phyloP scores from a whole-genome alignment of 805 yeast genomes.

The Spathaspora boniae region DNA sequence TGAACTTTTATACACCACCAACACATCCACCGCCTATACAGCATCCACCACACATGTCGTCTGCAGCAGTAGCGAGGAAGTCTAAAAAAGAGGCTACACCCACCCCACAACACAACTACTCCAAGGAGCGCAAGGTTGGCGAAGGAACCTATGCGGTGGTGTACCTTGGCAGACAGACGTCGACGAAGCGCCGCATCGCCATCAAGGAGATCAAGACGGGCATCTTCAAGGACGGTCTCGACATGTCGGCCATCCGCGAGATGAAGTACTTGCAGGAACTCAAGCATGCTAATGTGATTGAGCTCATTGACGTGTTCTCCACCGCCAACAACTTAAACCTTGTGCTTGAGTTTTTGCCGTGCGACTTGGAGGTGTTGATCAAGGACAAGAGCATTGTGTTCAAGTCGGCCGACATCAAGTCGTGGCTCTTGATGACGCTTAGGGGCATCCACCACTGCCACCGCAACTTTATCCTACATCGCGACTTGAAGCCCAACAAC shows the following conservation, averaged over 20 bases:
- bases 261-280: constrained; percentile 85
- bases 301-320: constrained; percentile 82
- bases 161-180: constrained; percentile 68
- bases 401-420: constrained; percentile 80
- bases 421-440: constrained; percentile 92
- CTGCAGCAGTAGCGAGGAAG: constrained; percentile 1
- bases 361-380: constrained; percentile 86
- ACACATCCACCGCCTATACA: not conserved
- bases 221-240: constrained; percentile 91
- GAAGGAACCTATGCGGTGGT: constrained; percentile 99
- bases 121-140: constrained; percentile 83
- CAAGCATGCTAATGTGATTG: constrained; percentile 70
- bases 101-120: constrained; percentile 22
- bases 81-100: no score
- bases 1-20: not conserved
- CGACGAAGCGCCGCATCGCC: constrained; percentile 64
- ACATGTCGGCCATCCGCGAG: constrained; percentile 96
- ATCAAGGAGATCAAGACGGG: constrained; percentile 95
- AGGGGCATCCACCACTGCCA: constrained; percentile 96
- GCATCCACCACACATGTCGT: constrained; percentile 5
- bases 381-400: constrained; percentile 76
- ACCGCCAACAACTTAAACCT: constrained; percentile 64
- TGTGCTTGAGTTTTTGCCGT: constrained; percentile 84
- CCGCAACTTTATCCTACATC: constrained; percentile 81
- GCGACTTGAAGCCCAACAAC: constrained; percentile 93